These are phyloP conservation scores for Aspergillus nidulans DNA, from an alignment of 495 filamentous ascomycete species.

Conservation along the genomic window DNA sequence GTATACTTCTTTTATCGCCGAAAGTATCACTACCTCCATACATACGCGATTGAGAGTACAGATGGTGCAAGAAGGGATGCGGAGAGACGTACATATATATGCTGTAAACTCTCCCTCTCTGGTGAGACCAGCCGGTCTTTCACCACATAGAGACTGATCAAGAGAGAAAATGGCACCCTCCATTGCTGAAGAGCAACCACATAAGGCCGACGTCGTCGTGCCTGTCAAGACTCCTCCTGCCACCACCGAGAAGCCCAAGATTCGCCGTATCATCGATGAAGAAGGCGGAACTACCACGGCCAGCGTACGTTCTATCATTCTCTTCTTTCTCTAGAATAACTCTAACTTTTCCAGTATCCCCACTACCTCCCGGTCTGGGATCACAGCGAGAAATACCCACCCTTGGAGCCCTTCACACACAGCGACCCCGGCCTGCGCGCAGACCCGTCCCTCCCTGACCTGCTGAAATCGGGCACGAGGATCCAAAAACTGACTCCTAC, in stretches of 20 bases:
- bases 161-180: slow-evolving; percentile 1
- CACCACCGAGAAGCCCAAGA: background rate
- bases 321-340: background rate
- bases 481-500: slow-evolving; percentile 62
- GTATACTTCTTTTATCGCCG: too few relatives aligned
- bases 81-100: too few relatives aligned
- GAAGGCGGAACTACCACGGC: slow-evolving; percentile 8
- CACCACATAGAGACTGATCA: too few relatives aligned
- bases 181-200: background rate
- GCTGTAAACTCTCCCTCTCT: too few relatives aligned
- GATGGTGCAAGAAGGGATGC: too few relatives aligned
- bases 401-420: slow-evolving; percentile 66
- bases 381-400: slow-evolving; percentile 26
- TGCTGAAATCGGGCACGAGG: slow-evolving; percentile 45
- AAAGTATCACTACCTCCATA: too few relatives aligned
- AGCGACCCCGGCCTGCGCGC: slow-evolving; percentile 70
- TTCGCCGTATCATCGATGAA: slow-evolving; percentile 5
- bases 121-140: too few relatives aligned
- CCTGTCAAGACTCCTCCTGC: slow-evolving; percentile 2
- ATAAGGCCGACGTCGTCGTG: background rate
- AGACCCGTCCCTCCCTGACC: slow-evolving; percentile 61
- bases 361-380: slow-evolving; percentile 11
- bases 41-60: too few relatives aligned
- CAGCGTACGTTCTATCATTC: background rate
- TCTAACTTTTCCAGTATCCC: slow-evolving; percentile 3